These are phyloP conservation scores for Crithidia brevicula DNA, from an alignment of 208 protist species.

Conservation along the genomic window DNA sequence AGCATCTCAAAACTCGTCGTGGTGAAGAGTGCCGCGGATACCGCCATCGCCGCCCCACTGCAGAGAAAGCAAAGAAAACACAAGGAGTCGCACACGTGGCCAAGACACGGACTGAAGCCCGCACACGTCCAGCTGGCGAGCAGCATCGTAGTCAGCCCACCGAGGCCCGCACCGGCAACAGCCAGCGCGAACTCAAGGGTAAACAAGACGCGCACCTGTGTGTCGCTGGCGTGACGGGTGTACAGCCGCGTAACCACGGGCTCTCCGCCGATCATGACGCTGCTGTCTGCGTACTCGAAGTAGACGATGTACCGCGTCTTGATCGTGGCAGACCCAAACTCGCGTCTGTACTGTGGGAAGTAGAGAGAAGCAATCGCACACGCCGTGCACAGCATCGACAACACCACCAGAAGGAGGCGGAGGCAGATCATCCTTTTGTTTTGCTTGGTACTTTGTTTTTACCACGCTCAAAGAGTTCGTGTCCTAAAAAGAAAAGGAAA, in stretches of 20 bases:
- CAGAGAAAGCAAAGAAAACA: conserved; percentile 3
- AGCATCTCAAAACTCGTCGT: conserved; percentile 7
- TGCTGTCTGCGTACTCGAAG: conserved; percentile 4
- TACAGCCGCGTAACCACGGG: neutral
- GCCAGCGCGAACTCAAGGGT: neutral
- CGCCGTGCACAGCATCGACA: neutral
- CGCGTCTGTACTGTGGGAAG: conserved; percentile 2
- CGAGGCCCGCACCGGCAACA: neutral
- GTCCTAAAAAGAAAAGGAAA: neutral
- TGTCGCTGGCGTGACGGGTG: neutral
- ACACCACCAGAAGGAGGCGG: neutral
- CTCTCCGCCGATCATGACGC: conserved; percentile 1
- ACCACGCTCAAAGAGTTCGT: too few relatives aligned
- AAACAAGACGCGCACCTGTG: neutral
- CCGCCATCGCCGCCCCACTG: conserved; percentile 1
- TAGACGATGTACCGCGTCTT: neutral
- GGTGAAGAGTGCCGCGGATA: conserved; percentile 7
- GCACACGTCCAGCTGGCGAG: neutral
- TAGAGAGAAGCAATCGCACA: neutral
- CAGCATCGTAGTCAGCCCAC: neutral
- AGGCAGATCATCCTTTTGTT: neutral
- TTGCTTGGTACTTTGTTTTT: neutral
- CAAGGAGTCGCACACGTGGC: neutral
- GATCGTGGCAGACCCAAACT: neutral
- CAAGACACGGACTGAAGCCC: neutral